Evolutionary conservation across 768 basidiomycete genomes (phyloP).

Genomic region (Russula griseocarnosa): DNA sequence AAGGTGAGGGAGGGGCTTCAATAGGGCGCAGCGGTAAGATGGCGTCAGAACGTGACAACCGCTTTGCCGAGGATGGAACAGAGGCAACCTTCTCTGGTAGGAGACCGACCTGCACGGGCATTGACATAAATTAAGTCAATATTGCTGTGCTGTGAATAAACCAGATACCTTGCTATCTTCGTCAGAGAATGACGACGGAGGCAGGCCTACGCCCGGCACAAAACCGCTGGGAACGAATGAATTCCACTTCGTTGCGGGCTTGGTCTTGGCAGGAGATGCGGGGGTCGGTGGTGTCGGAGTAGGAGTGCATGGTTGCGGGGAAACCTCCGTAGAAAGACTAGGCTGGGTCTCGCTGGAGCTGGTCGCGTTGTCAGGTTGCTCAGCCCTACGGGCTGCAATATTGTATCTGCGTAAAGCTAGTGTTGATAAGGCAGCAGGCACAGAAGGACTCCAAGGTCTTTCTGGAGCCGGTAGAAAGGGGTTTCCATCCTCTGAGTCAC

Average conservation of each 20-base stretch:
- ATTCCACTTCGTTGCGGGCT: constrained; percentile 25
- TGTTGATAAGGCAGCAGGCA: constrained; percentile 22
- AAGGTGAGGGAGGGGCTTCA: constrained; percentile 20
- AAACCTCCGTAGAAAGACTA: background rate
- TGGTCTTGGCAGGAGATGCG: background rate
- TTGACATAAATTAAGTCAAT: background rate
- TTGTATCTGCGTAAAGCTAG: constrained; percentile 13
- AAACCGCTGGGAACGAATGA: constrained; percentile 53
- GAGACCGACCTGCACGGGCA: background rate
- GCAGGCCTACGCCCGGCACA: constrained; percentile 42
- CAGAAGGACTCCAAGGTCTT: constrained; percentile 26
- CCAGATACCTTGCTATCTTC: constrained; percentile 13
- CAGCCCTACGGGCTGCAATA: constrained; percentile 1
- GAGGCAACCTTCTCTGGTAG: constrained; percentile 3
- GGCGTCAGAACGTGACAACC: background rate
- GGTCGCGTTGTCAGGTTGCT: constrained; percentile 3
- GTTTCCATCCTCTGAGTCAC: constrained; percentile 8
- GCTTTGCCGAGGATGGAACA: background rate
- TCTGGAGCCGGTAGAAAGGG: constrained; percentile 5
- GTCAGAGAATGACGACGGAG: constrained; percentile 18
- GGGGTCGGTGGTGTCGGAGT: constrained; percentile 24
- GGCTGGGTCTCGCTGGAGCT: background rate
- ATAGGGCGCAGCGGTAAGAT: background rate
- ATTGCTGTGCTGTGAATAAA: background rate
- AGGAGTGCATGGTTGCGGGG: constrained; percentile 16